A percentile compares a stretch with the other conserved stretches of the same genome.
phyloP scores from a whole-genome alignment of 2,329 filamentous ascomycete species.

The Ceratocystis harringtonii region DNA sequence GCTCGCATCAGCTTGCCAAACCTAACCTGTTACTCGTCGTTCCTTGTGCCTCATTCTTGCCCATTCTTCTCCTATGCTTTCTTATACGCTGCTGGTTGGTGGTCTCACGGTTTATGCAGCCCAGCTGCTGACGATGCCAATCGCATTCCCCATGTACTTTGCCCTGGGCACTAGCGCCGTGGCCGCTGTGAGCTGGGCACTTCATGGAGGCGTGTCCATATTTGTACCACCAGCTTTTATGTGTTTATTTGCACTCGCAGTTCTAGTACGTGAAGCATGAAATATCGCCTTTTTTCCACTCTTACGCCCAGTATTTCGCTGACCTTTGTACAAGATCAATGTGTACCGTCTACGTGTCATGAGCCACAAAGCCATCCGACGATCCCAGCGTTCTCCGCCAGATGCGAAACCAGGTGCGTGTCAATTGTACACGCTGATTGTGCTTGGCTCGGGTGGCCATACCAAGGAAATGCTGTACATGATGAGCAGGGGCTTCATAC shows the following conservation, averaged over 20 bases:
- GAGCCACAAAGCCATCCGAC: not conserved
- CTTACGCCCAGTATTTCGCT: not conserved
- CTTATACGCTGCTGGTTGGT: not conserved
- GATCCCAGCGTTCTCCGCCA: not conserved
- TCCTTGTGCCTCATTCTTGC: no score
- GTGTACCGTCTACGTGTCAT: constrained; percentile 1
- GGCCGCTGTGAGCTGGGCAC: not conserved
- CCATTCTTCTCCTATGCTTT: not conserved
- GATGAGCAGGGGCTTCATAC: constrained; percentile 45
- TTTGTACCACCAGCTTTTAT: not conserved
- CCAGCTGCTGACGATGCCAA: constrained; percentile 7
- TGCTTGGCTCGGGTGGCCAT: constrained; percentile 87
- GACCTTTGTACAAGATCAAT: constrained; percentile 5
- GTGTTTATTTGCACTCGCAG: not conserved
- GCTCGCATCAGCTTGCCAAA: not conserved
- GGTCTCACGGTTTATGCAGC: constrained; percentile 10
- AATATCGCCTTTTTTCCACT: not conserved
- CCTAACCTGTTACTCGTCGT: not conserved
- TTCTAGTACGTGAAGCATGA: constrained; percentile 2
- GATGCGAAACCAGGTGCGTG: not conserved
- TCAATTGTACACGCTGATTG: constrained; percentile 22
- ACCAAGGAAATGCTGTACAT: constrained; percentile 89
- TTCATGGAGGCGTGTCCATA: constrained; percentile 1
- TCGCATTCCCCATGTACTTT: constrained; percentile 11
- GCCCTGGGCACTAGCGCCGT: not conserved